Evolutionary conservation across 805 yeast species (phyloP).

Genomic region (Scheffersomyces stipitis): DNA sequence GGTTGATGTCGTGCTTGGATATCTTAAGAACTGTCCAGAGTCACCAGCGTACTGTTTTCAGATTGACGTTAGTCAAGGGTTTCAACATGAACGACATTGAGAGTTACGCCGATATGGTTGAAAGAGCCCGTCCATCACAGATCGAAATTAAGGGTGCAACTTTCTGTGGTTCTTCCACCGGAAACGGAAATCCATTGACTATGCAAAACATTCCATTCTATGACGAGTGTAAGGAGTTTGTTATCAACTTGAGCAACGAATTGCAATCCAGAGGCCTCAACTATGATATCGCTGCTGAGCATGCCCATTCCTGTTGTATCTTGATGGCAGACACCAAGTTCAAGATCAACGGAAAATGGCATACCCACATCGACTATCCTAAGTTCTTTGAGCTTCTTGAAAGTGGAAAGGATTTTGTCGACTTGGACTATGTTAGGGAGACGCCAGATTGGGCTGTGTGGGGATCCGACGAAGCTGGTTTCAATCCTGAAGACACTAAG

Average conservation of each 20-base stretch:
- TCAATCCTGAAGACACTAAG: constrained; percentile 81
- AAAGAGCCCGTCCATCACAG: constrained; percentile 77
- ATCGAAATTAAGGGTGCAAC: constrained; percentile 95
- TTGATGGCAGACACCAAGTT: constrained; percentile 76
- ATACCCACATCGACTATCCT: constrained; percentile 83
- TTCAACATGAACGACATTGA: constrained; percentile 80
- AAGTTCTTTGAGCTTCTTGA: constrained; percentile 70
- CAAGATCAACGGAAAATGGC: constrained; percentile 72
- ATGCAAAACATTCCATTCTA: constrained; percentile 96
- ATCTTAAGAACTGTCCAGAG: constrained; percentile 69
- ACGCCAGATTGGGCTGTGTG: constrained; percentile 92
- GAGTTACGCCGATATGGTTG: constrained; percentile 86
- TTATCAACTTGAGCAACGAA: constrained; percentile 58
- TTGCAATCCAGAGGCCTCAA: constrained; percentile 63
- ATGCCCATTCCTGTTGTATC: constrained; percentile 92
- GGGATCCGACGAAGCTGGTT: constrained; percentile 84
- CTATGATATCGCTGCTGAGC: constrained; percentile 90
- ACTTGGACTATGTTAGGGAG: constrained; percentile 74
- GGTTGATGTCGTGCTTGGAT: constrained; percentile 77
- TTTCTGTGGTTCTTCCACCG: constrained; percentile 84
- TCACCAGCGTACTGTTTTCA: constrained; percentile 87
- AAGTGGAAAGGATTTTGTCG: constrained; percentile 65
- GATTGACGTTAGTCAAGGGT: constrained; percentile 88
- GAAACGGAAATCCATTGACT: constrained; percentile 84
- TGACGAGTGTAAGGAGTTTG: constrained; percentile 83